A percentile compares a stretch with the other conserved stretches of the same genome.
phyloP scores from a whole-genome alignment of 2,329 filamentous ascomycete genomes.

The Talaromyces verruculosus region DNA sequence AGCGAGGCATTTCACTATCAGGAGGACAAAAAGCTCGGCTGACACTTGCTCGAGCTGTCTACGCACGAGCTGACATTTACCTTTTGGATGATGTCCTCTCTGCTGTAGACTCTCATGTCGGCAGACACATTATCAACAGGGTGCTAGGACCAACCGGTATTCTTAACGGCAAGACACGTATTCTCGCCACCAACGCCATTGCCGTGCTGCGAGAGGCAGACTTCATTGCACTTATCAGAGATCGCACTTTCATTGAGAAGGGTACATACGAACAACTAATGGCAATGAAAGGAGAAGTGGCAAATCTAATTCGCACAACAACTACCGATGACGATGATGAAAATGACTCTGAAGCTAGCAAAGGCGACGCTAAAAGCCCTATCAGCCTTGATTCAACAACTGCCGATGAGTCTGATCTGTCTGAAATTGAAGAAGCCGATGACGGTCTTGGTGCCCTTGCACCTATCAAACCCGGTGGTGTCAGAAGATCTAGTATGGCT shows the following conservation, averaged over 20 bases:
- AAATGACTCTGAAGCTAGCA: constrained; percentile 49
- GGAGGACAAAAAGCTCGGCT: constrained; percentile 95
- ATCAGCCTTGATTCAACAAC: constrained; percentile 63
- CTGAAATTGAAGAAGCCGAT: constrained; percentile 61
- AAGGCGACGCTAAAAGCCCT: constrained; percentile 57
- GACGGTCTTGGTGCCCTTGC: constrained; percentile 74
- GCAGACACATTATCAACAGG: constrained; percentile 89
- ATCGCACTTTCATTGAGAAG: constrained; percentile 79
- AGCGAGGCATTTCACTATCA: constrained; percentile 92
- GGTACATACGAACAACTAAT: constrained; percentile 89
- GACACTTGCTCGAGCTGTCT: constrained; percentile 88
- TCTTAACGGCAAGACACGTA: constrained; percentile 79
- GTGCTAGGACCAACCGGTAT: constrained; percentile 85
- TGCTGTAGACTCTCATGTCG: constrained; percentile 97
- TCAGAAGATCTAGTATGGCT: constrained; percentile 66
- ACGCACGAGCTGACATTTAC: constrained; percentile 94
- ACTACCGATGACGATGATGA: constrained; percentile 46
- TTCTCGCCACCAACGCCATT: constrained; percentile 93
- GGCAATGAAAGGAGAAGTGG: constrained; percentile 89
- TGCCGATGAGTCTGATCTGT: constrained; percentile 51
- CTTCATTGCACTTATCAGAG: constrained; percentile 80
- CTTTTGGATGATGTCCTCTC: constrained; percentile 91
- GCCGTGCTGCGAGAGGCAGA: constrained; percentile 85
- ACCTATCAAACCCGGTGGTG: constrained; percentile 65
- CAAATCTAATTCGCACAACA: constrained; percentile 76